Evolutionary conservation across 768 basidiomycete genomes (phyloP).

Genomic region (Amyloporia xantha): DNA sequence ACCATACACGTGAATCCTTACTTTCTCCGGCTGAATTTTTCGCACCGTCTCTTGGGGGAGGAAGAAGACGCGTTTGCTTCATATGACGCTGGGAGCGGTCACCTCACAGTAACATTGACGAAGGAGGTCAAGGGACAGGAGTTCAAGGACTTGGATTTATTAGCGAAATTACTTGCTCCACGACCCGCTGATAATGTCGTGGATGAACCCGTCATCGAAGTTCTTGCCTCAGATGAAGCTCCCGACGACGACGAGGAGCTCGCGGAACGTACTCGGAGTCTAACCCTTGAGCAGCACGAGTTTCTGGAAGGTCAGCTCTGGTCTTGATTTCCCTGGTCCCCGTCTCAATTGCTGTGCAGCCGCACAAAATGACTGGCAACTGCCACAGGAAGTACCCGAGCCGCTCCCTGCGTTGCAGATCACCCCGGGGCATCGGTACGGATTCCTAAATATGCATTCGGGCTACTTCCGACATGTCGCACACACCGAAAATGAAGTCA

Average conservation of each 20-base stretch:
- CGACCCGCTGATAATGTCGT: conserved; percentile 32
- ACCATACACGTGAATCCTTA: conserved; percentile 79
- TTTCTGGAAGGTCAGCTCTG: conserved; percentile 46
- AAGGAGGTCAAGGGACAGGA: conserved; percentile 61
- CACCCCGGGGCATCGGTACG: conserved; percentile 50
- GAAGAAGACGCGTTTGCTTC: conserved; percentile 60
- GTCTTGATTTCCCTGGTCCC: conserved; percentile 31
- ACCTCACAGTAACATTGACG: conserved; percentile 63
- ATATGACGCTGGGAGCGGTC: conserved; percentile 77
- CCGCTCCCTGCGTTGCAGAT: conserved; percentile 32
- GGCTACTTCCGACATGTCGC: conserved; percentile 69
- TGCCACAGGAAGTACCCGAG: conserved; percentile 56
- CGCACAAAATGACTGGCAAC: conserved; percentile 71
- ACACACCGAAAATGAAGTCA: conserved; percentile 77
- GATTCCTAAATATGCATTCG: conserved; percentile 68
- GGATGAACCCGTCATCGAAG: conserved; percentile 47
- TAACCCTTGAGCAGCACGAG: conserved; percentile 47
- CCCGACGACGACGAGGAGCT: conserved; percentile 29
- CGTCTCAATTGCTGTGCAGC: conserved; percentile 35
- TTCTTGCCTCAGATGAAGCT: conserved; percentile 29
- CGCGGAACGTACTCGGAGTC: conserved; percentile 32
- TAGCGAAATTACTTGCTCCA: conserved; percentile 73
- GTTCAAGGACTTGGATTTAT: conserved; percentile 73
- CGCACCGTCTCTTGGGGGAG: conserved; percentile 58
- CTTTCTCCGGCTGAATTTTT: conserved; percentile 74